Evolutionary conservation across 176 grass and related monocot species (phyloP).

Genomic region (Phyllostachys edulis): DNA sequence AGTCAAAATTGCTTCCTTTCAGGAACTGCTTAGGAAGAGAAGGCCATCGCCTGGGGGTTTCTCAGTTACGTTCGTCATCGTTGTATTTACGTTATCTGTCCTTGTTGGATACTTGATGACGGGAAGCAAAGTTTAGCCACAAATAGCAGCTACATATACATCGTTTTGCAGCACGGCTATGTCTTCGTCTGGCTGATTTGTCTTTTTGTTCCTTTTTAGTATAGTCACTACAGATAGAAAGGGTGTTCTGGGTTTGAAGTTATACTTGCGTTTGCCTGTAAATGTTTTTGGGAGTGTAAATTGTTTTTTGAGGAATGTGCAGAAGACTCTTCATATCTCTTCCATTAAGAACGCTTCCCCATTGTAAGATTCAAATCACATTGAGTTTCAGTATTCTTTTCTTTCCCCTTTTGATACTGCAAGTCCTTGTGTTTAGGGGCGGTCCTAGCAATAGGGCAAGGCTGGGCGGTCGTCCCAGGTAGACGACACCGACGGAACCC

Average conservation of each 20-base stretch:
- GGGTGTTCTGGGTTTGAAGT: neutral
- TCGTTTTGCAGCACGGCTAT: neutral
- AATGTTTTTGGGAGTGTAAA: neutral
- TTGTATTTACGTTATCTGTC: slow-evolving; percentile 44
- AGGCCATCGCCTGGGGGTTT: slow-evolving; percentile 37
- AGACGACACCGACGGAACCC: too few relatives aligned
- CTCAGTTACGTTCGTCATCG: slow-evolving; percentile 40
- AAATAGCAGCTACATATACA: neutral
- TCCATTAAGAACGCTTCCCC: neutral
- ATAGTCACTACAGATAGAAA: slow-evolving; percentile 16
- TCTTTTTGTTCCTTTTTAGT: neutral
- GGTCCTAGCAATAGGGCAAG: too few relatives aligned
- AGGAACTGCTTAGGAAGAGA: slow-evolving; percentile 50
- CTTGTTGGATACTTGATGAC: slow-evolving; percentile 54
- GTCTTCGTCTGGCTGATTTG: neutral
- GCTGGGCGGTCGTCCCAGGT: too few relatives aligned
- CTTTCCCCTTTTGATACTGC: neutral
- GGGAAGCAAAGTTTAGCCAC: slow-evolving; percentile 32
- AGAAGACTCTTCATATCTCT: neutral
- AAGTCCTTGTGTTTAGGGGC: neutral
- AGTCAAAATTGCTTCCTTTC: slow-evolving; percentile 17
- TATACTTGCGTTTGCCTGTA: neutral
- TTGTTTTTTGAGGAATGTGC: neutral
- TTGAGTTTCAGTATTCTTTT: neutral
- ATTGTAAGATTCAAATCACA: neutral